phyloP scores from a whole-genome alignment of 1,284 basidiomycete species.

The Meira nashicola region DNA sequence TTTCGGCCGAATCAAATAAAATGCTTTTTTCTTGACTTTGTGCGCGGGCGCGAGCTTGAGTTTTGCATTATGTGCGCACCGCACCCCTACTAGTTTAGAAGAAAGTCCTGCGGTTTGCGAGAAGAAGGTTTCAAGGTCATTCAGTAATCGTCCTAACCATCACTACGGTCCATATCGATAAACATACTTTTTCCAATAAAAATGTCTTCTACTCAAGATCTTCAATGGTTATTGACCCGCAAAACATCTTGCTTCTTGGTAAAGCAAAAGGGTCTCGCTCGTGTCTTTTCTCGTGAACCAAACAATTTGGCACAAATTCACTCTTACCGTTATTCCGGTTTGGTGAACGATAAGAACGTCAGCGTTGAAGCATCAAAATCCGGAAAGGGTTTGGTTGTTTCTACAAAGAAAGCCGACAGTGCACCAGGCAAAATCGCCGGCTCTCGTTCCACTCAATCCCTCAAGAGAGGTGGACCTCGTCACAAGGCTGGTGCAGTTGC shows the following conservation, averaged over 20 bases:
- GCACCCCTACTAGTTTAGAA: too few relatives aligned
- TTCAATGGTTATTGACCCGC: constrained; percentile 50
- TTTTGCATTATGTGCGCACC: too few relatives aligned
- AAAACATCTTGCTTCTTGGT: constrained; percentile 47
- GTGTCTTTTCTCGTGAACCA: constrained; percentile 51
- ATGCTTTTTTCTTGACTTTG: too few relatives aligned
- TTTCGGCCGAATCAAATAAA: too few relatives aligned
- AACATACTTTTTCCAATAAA: constrained; percentile 2
- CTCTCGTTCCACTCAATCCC: constrained; percentile 16
- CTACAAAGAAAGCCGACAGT: constrained; percentile 48
- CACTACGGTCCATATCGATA: too few relatives aligned
- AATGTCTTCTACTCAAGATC: constrained; percentile 43
- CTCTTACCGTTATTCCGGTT: constrained; percentile 48
- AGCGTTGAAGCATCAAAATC: constrained; percentile 32
- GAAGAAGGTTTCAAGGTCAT: too few relatives aligned
- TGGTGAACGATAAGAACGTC: constrained; percentile 50
- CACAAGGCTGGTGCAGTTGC: constrained; percentile 43
- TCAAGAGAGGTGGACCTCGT: constrained; percentile 40
- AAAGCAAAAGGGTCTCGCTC: constrained; percentile 50
- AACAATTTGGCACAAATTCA: constrained; percentile 47
- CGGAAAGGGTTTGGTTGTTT: constrained; percentile 40
- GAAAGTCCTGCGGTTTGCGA: too few relatives aligned
- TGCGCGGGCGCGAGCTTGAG: too few relatives aligned
- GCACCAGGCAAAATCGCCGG: constrained; percentile 28
- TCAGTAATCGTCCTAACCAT: too few relatives aligned